Conservation (phyloP, 345 rosid genomes). For the Luvunga scandens region DNA sequence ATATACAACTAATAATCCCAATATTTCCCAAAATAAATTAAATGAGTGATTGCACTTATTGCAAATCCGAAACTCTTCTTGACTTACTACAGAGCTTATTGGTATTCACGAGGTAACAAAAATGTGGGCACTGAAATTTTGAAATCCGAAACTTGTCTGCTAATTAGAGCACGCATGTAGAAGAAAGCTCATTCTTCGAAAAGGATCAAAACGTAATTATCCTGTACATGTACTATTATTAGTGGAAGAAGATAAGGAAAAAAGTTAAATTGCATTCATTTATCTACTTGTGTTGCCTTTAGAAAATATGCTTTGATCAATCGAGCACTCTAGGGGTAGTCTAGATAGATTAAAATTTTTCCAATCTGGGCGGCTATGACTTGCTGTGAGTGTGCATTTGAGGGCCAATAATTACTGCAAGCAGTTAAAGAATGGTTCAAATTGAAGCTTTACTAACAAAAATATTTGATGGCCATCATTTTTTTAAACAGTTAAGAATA, state of each 20-base stretch:
- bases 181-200: not conserved
- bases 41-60: no score
- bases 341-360: not conserved
- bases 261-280: no score
- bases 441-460: not conserved
- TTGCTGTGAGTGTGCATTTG: not conserved
- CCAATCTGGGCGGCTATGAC: not conserved
- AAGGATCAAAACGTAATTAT: not conserved
- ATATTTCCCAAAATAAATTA: no score
- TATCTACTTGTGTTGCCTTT: not conserved
- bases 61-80: no score
- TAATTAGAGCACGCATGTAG: not conserved
- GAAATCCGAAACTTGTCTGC: not conserved
- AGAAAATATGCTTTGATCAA: not conserved
- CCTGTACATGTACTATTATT: not conserved
- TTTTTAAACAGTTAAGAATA: no score
- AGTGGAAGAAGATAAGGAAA: not conserved
- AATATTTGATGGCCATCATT: not conserved
- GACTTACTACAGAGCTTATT: no score
- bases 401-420: not conserved
- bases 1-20: no score
- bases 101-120: no score
- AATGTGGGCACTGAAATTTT: not conserved
- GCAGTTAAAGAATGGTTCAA: not conserved
- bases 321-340: not conserved